A percentile compares a stretch with the other conserved stretches of the same genome.
Conservation (phyloP, 768 basidiomycete genomes). For the Amanita pseudoporphyria region DNA sequence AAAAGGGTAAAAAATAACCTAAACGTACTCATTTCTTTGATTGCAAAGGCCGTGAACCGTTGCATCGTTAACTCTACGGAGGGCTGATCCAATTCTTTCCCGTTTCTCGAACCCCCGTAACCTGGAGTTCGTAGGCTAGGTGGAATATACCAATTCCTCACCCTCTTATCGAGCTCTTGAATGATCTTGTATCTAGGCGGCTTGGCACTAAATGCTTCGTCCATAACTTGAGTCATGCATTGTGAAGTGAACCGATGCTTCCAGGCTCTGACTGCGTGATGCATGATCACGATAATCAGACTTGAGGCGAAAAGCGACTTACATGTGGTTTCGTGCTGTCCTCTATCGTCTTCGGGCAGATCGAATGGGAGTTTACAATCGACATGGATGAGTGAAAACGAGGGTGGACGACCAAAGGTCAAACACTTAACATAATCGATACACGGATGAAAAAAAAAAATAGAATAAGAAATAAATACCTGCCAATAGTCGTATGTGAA, state of each 20-base stretch:
- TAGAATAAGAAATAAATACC: slow-evolving; percentile 25
- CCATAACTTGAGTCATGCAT: slow-evolving; percentile 55
- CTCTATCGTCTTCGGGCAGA: slow-evolving; percentile 31
- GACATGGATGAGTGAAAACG: slow-evolving; percentile 46
- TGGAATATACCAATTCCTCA: slow-evolving; percentile 54
- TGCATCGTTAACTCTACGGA: slow-evolving; percentile 56
- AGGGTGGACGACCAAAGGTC: slow-evolving; percentile 64
- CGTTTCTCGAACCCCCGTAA: slow-evolving; percentile 40
- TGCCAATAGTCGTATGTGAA: slow-evolving; percentile 65
- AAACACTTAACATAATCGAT: slow-evolving; percentile 40
- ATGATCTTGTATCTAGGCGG: slow-evolving; percentile 52
- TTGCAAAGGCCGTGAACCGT: slow-evolving; percentile 54
- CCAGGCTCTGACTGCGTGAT: slow-evolving; percentile 47
- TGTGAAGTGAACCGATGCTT: slow-evolving; percentile 57
- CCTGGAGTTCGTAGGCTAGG: slow-evolving; percentile 57
- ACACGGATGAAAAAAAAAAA: slow-evolving; percentile 5
- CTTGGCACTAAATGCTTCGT: slow-evolving; percentile 58
- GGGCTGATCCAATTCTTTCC: slow-evolving; percentile 33
- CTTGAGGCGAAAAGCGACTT: slow-evolving; percentile 16
- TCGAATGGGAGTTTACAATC: slow-evolving; percentile 45
- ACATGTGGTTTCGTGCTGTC: slow-evolving; percentile 58
- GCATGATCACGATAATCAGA: slow-evolving; percentile 1
- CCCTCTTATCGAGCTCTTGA: slow-evolving; percentile 57
- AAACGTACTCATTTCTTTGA: slow-evolving; percentile 54
- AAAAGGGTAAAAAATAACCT: background rate